Evolutionary conservation across 2,329 filamentous ascomycete species (phyloP), one percentile per base, ranked within the genome.

Genomic region (Arachnomyces sp.): DNA sequence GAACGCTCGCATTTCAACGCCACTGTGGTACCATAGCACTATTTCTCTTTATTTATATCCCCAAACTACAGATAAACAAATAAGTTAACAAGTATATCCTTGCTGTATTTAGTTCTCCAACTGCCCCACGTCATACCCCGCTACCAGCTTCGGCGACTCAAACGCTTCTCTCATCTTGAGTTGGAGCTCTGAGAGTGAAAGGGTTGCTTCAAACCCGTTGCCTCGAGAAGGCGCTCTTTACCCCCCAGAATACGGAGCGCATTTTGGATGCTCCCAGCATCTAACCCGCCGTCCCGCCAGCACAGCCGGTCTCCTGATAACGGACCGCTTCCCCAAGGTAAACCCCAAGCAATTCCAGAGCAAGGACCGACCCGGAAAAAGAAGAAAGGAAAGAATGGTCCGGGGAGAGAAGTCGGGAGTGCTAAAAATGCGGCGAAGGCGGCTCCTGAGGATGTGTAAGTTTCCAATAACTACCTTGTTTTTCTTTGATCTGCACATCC

Each of bases 181-280:
- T 9, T 25, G 21, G 21, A 25, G 21, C 21, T 25, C 21, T 25
- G 21, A 25, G 5, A 25, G 21, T 9, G 5, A 25, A 25, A 25
- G 21, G 21, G 21, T 36, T 36, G n/a, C n/a, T 18, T 18, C 5
- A 36, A 18, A 21, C 16, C 34, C 34, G n/a, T 36, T 36, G 34
- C 34, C 34, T 18, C 21, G 15, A n/a, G 12, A 9, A 18, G 21
- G 21, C 21, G 21, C 21, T 25, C 5, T 9, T 9, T 9, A 25
- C 21, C 21, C 21, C 39, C 31, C 29, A 34, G 34, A 47, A 28
- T 38, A 28, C 18, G 18, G 31, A 36, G 31, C 39, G 32, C 49
- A 49, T 56, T 53, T 65, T 66, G 60, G 56, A 67, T 67, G 64
- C 61, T 57, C 57, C 60, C 61, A 53, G 56, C 57, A 42, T 60